Evolutionary conservation across 495 filamentous ascomycete species (phyloP).

Genomic region (Penicillium simplicissimum): DNA sequence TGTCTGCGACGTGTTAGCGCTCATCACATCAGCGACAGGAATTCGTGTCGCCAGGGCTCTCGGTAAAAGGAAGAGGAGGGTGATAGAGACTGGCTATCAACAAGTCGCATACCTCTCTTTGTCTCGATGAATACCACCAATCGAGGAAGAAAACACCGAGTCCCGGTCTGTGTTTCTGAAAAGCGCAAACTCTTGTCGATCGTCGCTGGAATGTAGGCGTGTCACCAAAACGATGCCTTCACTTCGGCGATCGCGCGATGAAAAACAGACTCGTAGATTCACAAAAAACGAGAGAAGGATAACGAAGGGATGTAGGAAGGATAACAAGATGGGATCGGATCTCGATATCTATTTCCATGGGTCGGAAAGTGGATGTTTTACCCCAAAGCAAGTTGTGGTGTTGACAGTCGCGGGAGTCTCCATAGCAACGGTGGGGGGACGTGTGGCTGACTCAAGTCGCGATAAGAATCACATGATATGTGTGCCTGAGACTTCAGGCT

Average conservation of each 20-base stretch:
- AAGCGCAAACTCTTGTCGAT: constrained; percentile 35
- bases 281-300: constrained; percentile 17
- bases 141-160: constrained; percentile 25
- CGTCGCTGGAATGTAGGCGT: constrained; percentile 30
- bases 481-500: constrained; percentile 23
- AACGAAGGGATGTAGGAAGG: constrained; percentile 32
- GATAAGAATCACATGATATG: constrained; percentile 23
- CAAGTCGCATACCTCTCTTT: constrained; percentile 26
- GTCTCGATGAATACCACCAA: constrained; percentile 15
- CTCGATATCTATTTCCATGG: constrained; percentile 33
- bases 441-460: constrained; percentile 16
- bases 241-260: constrained; percentile 1
- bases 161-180: constrained; percentile 17
- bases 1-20: constrained; percentile 19
- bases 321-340: constrained; percentile 29
- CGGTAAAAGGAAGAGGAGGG: not conserved
- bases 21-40: constrained; percentile 3
- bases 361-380: constrained; percentile 31
- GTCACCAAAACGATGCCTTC: constrained; percentile 26
- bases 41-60: constrained; percentile 5
- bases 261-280: constrained; percentile 10
- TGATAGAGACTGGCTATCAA: not conserved
- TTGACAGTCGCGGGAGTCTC: constrained; percentile 42
- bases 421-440: constrained; percentile 34
- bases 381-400: constrained; percentile 31